Conservation (phyloP, 345 rosid species). For the Mallotus nudiflorus region DNA sequence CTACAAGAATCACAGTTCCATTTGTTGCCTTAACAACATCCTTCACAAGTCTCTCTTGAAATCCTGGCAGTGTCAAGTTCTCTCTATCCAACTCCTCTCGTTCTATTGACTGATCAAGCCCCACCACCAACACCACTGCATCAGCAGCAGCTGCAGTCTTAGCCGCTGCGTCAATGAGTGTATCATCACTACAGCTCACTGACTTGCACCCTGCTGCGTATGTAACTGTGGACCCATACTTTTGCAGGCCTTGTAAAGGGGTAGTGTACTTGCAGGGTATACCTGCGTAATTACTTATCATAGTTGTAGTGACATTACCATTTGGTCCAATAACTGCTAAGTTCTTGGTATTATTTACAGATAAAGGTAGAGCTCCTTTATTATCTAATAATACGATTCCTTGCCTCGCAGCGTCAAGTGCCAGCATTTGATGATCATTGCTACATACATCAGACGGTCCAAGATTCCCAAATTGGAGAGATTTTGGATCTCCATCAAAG, state of each 20-base stretch:
- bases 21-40: slow-evolving; percentile 38
- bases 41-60: slow-evolving; percentile 39
- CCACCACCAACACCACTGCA: slow-evolving; percentile 38
- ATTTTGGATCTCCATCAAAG: slow-evolving; percentile 51
- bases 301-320: slow-evolving; percentile 40
- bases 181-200: slow-evolving; percentile 32
- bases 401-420: slow-evolving; percentile 50
- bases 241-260: slow-evolving; percentile 51
- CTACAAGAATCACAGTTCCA: slow-evolving; percentile 36
- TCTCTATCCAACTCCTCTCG: slow-evolving; percentile 45
- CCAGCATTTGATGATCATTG: slow-evolving; percentile 36
- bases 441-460: slow-evolving; percentile 53
- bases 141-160: slow-evolving; percentile 32
- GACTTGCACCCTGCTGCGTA: slow-evolving; percentile 35
- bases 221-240: slow-evolving; percentile 22
- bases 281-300: slow-evolving; percentile 54
- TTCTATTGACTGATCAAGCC: slow-evolving; percentile 47
- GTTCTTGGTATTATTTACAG: slow-evolving; percentile 19
- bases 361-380: slow-evolving; percentile 46
- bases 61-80: slow-evolving; percentile 46
- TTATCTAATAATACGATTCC: slow-evolving; percentile 48
- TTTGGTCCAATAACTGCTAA: slow-evolving; percentile 52
- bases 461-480: slow-evolving; percentile 39
- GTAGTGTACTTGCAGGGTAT: slow-evolving; percentile 45
- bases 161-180: slow-evolving; percentile 21